phyloP scores from a whole-genome alignment of 257 asterid species.

The Solanum chaucha region DNA sequence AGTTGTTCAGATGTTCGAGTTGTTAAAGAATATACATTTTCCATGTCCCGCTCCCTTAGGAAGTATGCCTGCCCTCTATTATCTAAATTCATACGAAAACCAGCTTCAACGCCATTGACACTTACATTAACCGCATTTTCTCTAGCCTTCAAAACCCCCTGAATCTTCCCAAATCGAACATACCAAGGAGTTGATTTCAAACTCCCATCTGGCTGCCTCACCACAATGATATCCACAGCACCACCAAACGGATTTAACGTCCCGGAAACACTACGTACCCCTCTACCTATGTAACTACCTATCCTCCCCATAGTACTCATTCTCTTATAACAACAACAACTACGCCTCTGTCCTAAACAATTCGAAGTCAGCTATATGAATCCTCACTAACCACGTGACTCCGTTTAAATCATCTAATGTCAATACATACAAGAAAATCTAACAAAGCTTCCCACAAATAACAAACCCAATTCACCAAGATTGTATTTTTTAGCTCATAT shows the following conservation, averaged over 20 bases:
- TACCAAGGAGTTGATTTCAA: slow-evolving; percentile 20
- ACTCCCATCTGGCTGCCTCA: slow-evolving; percentile 14
- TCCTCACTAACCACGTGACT: neutral
- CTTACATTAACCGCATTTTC: slow-evolving; percentile 52
- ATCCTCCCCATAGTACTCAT: slow-evolving; percentile 70
- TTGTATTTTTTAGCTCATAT: neutral
- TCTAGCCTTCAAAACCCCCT: slow-evolving; percentile 41
- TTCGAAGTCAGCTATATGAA: neutral
- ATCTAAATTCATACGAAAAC: slow-evolving; percentile 55
- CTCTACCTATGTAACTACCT: slow-evolving; percentile 45
- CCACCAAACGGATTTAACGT: slow-evolving; percentile 31
- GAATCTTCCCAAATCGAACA: slow-evolving; percentile 18
- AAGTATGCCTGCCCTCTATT: slow-evolving; percentile 61
- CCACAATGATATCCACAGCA: slow-evolving; percentile 21
- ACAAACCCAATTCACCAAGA: slow-evolving; percentile 4
- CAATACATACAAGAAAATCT: neutral
- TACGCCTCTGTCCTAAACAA: neutral
- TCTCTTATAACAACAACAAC: neutral
- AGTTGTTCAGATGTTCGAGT: slow-evolving; percentile 61
- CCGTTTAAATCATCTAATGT: neutral
- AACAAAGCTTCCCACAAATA: slow-evolving; percentile 4
- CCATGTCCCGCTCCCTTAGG: slow-evolving; percentile 38
- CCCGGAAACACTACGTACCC: slow-evolving; percentile 8
- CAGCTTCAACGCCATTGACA: slow-evolving; percentile 54
- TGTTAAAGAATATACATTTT: slow-evolving; percentile 15